Base-by-base conservation (phyloP, 2,329 filamentous ascomycete species). In the Corinectria fuckeliana region DNA sequence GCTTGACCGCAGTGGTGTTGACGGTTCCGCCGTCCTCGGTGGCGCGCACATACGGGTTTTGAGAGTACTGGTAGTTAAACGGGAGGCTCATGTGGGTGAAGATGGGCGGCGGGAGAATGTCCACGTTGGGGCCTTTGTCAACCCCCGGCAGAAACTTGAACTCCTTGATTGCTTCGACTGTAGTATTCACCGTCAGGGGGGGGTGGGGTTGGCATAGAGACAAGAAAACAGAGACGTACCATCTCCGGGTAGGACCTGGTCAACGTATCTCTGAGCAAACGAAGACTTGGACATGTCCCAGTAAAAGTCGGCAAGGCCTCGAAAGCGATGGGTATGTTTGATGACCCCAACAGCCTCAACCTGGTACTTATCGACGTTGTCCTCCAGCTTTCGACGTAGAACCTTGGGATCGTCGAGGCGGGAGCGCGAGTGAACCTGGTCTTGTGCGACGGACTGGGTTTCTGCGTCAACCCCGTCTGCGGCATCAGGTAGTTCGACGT, bases 271-370 rank as follows among this genome's bases (percentile, higher is more conserved):
- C 28, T 83, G 82, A 69, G 93, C 87, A 73, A 96, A 91, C 0
- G 84, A 79, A 44, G 89, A 89, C 32, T 85, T 82, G 13, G 82
- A 82, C 50, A 90, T 88, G 20, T 91, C 87, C 76, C 89, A 94
- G 70, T 96, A 92, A 71, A 96, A 96, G 75, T 98, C 94, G 8
- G 92, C 89, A 64, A 96, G 82, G 83, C 88, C 88, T 72, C 94
- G 86, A 75, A 96, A 99, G 34, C 94, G 87, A 80, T 98, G 93
- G 1, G 90, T 95, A 66, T 91, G 87, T 55, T 88, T 86, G 61
- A 97, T 85, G 18, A 87, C 76, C 7, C 92, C 92, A 3, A 93
- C 82, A 1, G 88, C 82, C 66, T 93, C 87, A 26, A 92, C 82
- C 4, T 82, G 77, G 72, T 93, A 94, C 8, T 76, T 83, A 8